phyloP scores from a whole-genome alignment of 23 red algal species.

The Gracilariopsis chorda region DNA sequence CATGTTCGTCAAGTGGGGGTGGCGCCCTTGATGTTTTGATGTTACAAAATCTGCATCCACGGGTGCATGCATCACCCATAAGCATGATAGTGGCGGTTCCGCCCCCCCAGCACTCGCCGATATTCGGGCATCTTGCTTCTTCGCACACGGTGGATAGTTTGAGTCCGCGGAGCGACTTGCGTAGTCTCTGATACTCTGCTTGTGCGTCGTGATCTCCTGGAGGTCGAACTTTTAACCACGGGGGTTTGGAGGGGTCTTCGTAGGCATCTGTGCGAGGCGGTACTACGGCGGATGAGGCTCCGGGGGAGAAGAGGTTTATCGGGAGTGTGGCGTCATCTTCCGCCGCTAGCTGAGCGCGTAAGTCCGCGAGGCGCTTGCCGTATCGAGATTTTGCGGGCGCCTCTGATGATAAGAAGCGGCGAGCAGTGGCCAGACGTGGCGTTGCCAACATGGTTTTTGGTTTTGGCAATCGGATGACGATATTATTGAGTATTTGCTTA shows the following conservation, averaged over 20 bases:
- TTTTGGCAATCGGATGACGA: no score
- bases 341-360: constrained; percentile 32
- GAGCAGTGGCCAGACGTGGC: neutral
- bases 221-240: constrained; percentile 85
- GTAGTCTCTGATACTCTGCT: constrained; percentile 70
- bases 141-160: constrained; percentile 91
- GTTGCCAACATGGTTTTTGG: no score
- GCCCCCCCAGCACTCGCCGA: constrained; percentile 98
- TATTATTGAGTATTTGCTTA: no score
- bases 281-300: constrained; percentile 2
- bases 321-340: constrained; percentile 12
- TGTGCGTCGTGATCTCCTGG: constrained; percentile 81
- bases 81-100: constrained; percentile 99
- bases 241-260: constrained; percentile 74
- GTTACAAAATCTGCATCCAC: constrained; percentile 93
- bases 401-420: neutral
- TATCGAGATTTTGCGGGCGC: constrained; percentile 11
- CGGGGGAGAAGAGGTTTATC: constrained; percentile 1
- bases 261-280: constrained; percentile 64
- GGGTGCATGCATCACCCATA: constrained; percentile 98
- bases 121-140: constrained; percentile 96
- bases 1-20: constrained; percentile 75
- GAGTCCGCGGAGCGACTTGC: constrained; percentile 59
- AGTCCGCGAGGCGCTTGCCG: constrained; percentile 38
- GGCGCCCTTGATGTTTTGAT: constrained; percentile 88